phyloP scores from a whole-genome alignment of 345 rosid genomes.

The Heritiera fomes region DNA sequence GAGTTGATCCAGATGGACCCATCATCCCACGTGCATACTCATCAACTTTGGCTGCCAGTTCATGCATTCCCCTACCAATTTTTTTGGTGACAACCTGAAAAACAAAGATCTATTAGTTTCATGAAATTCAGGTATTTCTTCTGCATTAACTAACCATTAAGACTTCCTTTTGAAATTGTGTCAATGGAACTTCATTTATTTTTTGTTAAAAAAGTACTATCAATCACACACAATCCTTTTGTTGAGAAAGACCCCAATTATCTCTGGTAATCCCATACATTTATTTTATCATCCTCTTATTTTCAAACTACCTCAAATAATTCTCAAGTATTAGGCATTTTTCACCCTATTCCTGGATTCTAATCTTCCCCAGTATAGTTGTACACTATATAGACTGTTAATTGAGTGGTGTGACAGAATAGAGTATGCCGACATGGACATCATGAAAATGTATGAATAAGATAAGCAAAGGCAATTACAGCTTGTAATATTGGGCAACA shows the following conservation, averaged over 20 bases:
- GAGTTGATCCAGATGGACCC: constrained; percentile 89
- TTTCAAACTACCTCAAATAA: background rate
- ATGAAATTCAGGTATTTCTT: background rate
- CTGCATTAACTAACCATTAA: background rate
- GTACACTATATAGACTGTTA: background rate
- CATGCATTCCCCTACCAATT: constrained; percentile 84
- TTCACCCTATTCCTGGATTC: background rate
- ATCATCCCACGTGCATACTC: constrained; percentile 98
- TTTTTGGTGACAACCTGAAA: constrained; percentile 77
- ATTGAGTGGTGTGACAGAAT: background rate
- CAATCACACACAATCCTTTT: background rate
- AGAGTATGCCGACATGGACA: background rate
- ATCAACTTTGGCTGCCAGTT: constrained; percentile 94
- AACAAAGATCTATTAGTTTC: background rate
- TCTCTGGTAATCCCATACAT: background rate
- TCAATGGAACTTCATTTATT: background rate
- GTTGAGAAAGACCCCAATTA: background rate
- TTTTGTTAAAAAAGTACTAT: background rate
- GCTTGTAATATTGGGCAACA: background rate
- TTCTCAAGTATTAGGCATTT: background rate
- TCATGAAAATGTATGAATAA: constrained; percentile 10
- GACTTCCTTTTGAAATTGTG: background rate
- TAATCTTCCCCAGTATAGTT: background rate
- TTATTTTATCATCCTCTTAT: background rate
- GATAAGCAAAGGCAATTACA: background rate